phyloP scores from a whole-genome alignment of 1,284 basidiomycete genomes.

The Trichosporon faecale region DNA sequence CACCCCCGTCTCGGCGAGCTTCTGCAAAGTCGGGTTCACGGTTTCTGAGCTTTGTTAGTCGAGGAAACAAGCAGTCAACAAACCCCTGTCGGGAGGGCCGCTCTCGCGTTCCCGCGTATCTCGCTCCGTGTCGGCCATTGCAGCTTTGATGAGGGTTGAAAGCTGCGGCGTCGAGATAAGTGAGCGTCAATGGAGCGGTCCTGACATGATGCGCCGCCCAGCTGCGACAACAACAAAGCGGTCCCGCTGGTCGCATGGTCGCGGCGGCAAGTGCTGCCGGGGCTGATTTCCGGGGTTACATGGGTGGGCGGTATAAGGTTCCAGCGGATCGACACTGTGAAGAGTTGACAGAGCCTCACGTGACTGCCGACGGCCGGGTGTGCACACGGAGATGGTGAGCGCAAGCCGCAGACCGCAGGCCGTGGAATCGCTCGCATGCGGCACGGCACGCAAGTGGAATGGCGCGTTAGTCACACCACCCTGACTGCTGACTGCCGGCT shows the following conservation, averaged over 20 bases:
- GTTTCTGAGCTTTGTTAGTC: conserved; percentile 12
- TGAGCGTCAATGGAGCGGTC: neutral
- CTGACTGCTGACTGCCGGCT: neutral
- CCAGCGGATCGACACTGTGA: neutral
- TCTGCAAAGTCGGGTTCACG: conserved; percentile 62
- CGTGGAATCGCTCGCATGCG: neutral
- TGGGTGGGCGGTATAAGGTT: neutral
- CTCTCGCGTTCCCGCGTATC: conserved; percentile 8
- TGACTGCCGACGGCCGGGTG: neutral
- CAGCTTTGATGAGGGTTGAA: neutral
- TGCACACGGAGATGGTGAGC: neutral
- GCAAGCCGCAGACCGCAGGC: neutral
- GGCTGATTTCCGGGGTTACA: neutral
- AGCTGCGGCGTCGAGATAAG: neutral
- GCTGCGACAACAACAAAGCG: neutral
- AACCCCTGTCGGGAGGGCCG: conserved; percentile 16
- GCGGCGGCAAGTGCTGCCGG: neutral
- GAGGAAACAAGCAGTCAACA: neutral
- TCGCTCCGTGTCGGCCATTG: neutral
- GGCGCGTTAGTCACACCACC: neutral
- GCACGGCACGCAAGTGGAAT: neutral
- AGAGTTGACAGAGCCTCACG: neutral
- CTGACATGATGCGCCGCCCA: neutral
- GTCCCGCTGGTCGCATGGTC: neutral
- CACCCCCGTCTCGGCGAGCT: conserved; percentile 66